Percentiles rank a stretch among this genome's conserved stretches.
Conservation (phyloP, 306 rosid species). For the Comarum palustre region DNA sequence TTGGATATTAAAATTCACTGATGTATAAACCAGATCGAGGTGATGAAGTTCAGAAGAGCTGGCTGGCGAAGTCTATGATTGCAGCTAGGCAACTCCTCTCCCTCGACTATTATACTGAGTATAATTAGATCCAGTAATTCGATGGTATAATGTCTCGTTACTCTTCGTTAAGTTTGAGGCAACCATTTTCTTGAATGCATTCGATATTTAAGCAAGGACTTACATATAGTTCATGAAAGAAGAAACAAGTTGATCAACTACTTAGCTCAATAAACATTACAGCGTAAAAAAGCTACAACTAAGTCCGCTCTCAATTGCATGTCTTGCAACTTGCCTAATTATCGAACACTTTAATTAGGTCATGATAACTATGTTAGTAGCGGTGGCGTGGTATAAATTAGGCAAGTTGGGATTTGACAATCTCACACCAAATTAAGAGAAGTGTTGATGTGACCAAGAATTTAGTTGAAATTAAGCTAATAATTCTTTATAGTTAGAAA, state of each 20-base stretch:
- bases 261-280: too few species aligned
- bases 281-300: background rate
- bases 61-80: background rate
- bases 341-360: background rate
- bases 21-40: background rate
- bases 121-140: background rate
- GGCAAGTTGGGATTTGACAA: constrained; percentile 11
- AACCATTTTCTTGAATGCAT: background rate
- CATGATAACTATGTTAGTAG: background rate
- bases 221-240: background rate
- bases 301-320: background rate
- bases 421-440: background rate
- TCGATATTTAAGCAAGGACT: background rate
- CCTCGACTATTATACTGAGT: background rate
- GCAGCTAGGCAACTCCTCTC: background rate
- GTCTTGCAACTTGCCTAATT: background rate
- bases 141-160: background rate
- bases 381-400: background rate
- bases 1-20: background rate
- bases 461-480: background rate
- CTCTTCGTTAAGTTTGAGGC: background rate
- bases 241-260: too few species aligned
- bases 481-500: background rate
- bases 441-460: background rate
- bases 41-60: background rate